Evolutionary conservation across 2,329 filamentous ascomycete species (phyloP), one percentile per base, ranked within the genome.

Genomic region (Aspergillus sp.): DNA sequence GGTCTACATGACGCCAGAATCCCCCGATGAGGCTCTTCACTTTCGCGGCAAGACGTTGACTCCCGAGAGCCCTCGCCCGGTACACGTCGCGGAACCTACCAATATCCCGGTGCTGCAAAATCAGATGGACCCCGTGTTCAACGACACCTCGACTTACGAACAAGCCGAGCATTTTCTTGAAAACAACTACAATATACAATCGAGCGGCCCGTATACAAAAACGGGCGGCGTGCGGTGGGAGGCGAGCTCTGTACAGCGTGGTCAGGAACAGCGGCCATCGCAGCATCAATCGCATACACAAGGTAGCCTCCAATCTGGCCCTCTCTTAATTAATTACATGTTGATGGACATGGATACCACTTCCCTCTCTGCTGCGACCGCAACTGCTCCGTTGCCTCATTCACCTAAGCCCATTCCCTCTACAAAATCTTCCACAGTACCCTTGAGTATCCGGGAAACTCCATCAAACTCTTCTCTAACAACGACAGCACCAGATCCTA

Each of bases 61-160:
- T 70, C 88, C 88, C 63, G 84, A 88, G 70, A 89, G 86, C 71
- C 88, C 88, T 69, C 86, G 87, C 67, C 88, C 88, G 64, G 75
- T 89, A 66, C 86, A 89, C 74, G 79, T 87, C 64, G 82, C 87
- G 64, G 84, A 87, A 73, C 86, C 87, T 53, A 82, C 85, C 65
- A 88, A 85, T 65, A 89, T 90, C 59, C 86, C 87, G 57, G 83
- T 90, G 54, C 79, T 90, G 68, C 82, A 86, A 70, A 86, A 87
- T 70, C 86, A 89, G 76, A 90, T 86, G 83, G 87, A 90, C 75
- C 85, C 86, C 54, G 77, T 83, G 66, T 88, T 89, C 79, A 87
- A 88, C 75, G 86, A 88, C 72, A 85, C 85, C 56, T 80, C 85
- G 54, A 82, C 81, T 61, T 84, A 85, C 71, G 78, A 78, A 59